phyloP scores from a whole-genome alignment of 208 protist genomes.

The Phytomonas francai region DNA sequence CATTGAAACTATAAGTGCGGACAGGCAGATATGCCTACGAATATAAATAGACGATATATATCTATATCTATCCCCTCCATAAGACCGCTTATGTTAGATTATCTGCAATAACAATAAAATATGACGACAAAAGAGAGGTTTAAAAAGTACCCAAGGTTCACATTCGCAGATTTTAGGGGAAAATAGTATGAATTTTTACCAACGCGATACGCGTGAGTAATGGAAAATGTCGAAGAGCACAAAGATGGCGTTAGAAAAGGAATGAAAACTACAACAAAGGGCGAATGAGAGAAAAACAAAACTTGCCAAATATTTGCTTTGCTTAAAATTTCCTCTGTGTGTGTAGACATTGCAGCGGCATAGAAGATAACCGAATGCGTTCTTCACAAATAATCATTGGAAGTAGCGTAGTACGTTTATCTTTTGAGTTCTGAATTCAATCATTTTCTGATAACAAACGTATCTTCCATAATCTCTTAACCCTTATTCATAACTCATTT shows the following conservation, averaged over 20 bases:
- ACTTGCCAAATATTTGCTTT: not conserved
- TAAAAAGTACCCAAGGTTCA: not conserved
- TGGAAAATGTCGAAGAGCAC: constrained; percentile 5
- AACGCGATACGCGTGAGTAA: not conserved
- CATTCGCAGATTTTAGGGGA: not conserved
- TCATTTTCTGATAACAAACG: not conserved
- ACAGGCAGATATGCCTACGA: constrained; percentile 1
- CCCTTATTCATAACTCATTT: not conserved
- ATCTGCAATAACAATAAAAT: constrained; percentile 6
- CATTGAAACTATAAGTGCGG: not conserved
- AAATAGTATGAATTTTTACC: not conserved
- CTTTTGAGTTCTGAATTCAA: not conserved
- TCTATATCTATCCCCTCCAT: not conserved
- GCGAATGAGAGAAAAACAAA: not conserved
- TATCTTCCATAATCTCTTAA: not conserved
- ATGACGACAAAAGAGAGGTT: not conserved
- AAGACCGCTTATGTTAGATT: constrained; percentile 4
- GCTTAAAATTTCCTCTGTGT: not conserved
- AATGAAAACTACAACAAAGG: not conserved
- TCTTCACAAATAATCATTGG: not conserved
- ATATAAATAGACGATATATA: constrained; percentile 2
- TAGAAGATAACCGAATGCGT: not conserved
- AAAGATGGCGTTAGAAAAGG: constrained; percentile 1
- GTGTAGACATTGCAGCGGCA: not conserved
- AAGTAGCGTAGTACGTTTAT: not conserved